phyloP scores from a whole-genome alignment of 768 basidiomycete species.

The Calocybe gangraenosa region DNA sequence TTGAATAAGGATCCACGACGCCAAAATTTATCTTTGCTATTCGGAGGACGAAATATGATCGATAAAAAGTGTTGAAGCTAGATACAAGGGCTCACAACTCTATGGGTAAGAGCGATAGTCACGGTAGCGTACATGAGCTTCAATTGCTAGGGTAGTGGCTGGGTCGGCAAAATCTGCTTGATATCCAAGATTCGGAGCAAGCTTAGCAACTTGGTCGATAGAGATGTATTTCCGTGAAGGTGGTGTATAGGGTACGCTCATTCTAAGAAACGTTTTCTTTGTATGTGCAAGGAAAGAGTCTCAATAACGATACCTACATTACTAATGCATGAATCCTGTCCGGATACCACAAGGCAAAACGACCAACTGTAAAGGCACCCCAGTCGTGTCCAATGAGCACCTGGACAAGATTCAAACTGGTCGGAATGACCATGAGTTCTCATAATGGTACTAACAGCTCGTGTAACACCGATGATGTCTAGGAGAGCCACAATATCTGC shows the following conservation, averaged over 20 bases:
- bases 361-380: slow-evolving; percentile 60
- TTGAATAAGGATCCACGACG: slow-evolving; percentile 23
- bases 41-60: slow-evolving; percentile 22
- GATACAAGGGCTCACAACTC: not conserved
- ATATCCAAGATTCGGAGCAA: slow-evolving; percentile 58
- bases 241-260: slow-evolving; percentile 66
- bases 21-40: slow-evolving; percentile 16
- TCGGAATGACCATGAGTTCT: not conserved
- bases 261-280: slow-evolving; percentile 29
- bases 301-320: slow-evolving; percentile 38
- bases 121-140: slow-evolving; percentile 42
- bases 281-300: not conserved
- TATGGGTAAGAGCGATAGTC: not conserved
- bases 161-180: slow-evolving; percentile 62
- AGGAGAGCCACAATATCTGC: slow-evolving; percentile 64
- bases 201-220: slow-evolving; percentile 45
- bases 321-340: slow-evolving; percentile 53
- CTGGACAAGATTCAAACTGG: slow-evolving; percentile 22
- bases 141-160: slow-evolving; percentile 49
- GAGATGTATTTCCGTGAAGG: slow-evolving; percentile 47
- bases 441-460: slow-evolving; percentile 42
- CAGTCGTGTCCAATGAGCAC: slow-evolving; percentile 80
- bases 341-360: slow-evolving; percentile 75
- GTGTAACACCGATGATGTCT: slow-evolving; percentile 46
- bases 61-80: slow-evolving; percentile 37